phyloP scores from a whole-genome alignment of 129 eudicot species.

The Flaveria bidentis region DNA sequence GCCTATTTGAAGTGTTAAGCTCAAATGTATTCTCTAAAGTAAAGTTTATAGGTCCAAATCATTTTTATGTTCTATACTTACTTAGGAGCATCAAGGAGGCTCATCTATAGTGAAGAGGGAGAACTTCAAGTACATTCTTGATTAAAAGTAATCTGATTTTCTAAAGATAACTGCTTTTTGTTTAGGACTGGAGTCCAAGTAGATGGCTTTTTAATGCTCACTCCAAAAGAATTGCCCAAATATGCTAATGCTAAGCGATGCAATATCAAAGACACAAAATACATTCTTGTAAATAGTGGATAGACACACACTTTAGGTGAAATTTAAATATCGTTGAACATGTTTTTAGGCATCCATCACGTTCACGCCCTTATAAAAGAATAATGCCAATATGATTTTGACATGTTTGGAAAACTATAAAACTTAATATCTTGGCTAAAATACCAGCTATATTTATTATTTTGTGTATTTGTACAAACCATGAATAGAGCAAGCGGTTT shows the following conservation, averaged over 20 bases:
- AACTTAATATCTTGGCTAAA: not conserved
- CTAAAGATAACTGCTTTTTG: not conserved
- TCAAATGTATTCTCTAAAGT: not conserved
- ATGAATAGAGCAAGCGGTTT: not conserved
- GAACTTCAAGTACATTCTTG: not conserved
- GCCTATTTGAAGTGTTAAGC: not conserved
- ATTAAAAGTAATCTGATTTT: not conserved
- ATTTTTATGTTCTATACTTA: not conserved
- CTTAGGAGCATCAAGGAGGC: constrained; percentile 1
- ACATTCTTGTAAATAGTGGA: not conserved
- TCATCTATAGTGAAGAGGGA: not conserved
- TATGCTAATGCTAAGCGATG: not conserved
- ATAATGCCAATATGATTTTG: not conserved
- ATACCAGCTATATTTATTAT: not conserved
- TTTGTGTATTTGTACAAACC: not conserved
- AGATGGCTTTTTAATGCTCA: not conserved
- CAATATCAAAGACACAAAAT: not conserved
- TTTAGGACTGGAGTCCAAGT: not conserved
- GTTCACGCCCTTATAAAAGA: not conserved
- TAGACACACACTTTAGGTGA: not conserved
- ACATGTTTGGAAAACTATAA: not conserved
- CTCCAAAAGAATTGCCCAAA: too few species aligned
- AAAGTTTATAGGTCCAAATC: constrained; percentile 1
- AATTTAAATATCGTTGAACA: not conserved
- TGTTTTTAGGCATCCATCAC: not conserved